Evolutionary conservation across 2,329 filamentous ascomycete species (phyloP), one percentile per base, ranked within the genome.

Genomic region (Emergomyces pasteurianus): DNA sequence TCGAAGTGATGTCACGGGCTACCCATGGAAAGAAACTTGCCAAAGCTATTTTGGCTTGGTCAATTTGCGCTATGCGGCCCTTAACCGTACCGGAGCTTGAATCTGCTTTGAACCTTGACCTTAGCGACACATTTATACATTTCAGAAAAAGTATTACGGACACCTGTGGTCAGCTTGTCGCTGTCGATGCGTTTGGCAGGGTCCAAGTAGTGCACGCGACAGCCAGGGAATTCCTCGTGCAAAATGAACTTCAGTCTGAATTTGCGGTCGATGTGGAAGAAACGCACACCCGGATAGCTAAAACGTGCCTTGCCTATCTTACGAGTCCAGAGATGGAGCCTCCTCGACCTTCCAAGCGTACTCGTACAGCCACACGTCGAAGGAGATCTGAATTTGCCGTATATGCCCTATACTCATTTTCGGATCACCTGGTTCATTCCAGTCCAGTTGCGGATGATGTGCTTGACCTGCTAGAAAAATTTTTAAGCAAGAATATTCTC

Each of bases 201-300:
- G 67, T 76, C 1, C 66, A 72, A 42, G 71, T 77, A 66, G 65
- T 76, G 26, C 76, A 78, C 63, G 68, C 73, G 58, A 77, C 75
- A 16, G 74, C 73, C 23, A 68, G 72, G 60, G 42, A 65, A 46
- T 67, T 66, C 52, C 61, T 68, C 40, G 47, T 66, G 23, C 42
- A 49, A 21, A 49, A 59, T 7, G 60, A 64, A 3, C 55, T 68
- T 0, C 63, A 69, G 14, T 71, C 71, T 1, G 72, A 74, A 53
- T 72, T 75, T 49, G 62, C 68, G 16, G 65, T 75, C 28, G 61
- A 69, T 9, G 63, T 67, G 53, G 58, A 60, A 8, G 56, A 62
- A 18, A 72, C 69, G 0, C 72, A 77, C 61, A 68, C 68, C 10
- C 63, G 66, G 18, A 68, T 76, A 38, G 71, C 73, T 21, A 65